These are phyloP conservation scores for Paratinospora sagittata DNA, from an alignment of 164 flowering plant species.

Conservation along the genomic window DNA sequence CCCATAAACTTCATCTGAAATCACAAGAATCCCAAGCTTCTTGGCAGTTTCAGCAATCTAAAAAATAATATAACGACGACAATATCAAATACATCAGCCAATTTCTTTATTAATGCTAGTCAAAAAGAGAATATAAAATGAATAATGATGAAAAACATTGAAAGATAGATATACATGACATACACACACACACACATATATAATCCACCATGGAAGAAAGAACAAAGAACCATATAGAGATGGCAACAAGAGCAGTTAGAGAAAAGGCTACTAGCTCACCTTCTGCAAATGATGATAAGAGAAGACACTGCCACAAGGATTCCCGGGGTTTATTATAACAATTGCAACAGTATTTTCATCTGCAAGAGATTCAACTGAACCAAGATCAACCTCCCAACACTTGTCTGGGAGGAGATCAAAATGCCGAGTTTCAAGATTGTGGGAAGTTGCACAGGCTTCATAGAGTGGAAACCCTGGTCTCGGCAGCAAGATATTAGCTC, in stretches of 20 bases:
- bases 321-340: slow-evolving; percentile 84
- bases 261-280: slow-evolving; percentile 30
- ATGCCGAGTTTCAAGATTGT: slow-evolving; percentile 55
- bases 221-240: too few species aligned
- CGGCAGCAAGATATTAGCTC: slow-evolving; percentile 82
- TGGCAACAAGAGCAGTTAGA: too few species aligned
- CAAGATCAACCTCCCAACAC: slow-evolving; percentile 84
- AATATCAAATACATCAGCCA: not conserved
- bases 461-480: slow-evolving; percentile 81
- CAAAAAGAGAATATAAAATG: not conserved
- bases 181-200: too few species aligned
- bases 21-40: slow-evolving; percentile 41
- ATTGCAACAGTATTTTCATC: slow-evolving; percentile 81
- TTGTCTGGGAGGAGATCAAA: slow-evolving; percentile 71
- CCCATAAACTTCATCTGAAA: slow-evolving; percentile 85
- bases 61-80: slow-evolving; percentile 7
- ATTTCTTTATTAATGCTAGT: not conserved
- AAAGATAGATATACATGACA: too few species aligned
- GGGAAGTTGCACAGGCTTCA: slow-evolving; percentile 60
- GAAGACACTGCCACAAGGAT: slow-evolving; percentile 94
- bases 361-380: slow-evolving; percentile 57
- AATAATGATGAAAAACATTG: not conserved
- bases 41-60: slow-evolving; percentile 70
- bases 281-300: slow-evolving; percentile 56
- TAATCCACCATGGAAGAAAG: too few species aligned